Percentiles rank a stretch among this genome's conserved stretches.
phyloP scores from a whole-genome alignment of 805 yeast genomes.

The Nakazawaea siamensis region DNA sequence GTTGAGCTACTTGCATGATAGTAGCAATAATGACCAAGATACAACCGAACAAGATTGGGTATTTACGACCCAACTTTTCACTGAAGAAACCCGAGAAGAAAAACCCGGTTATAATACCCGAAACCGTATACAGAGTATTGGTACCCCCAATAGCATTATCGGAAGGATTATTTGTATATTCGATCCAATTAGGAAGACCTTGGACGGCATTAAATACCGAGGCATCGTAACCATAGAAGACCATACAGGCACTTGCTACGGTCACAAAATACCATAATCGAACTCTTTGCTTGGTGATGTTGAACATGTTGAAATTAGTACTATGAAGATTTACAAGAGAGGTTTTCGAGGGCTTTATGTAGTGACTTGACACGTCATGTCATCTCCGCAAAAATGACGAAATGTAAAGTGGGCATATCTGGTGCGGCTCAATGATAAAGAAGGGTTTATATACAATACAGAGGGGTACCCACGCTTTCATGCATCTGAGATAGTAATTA shows the following conservation, averaged over 20 bases:
- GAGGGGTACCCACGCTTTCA: too few relatives aligned
- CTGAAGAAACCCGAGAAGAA: constrained; percentile 22
- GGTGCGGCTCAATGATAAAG: too few relatives aligned
- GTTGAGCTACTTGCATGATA: constrained; percentile 3
- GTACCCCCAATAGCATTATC: constrained; percentile 14
- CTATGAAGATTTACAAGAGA: too few relatives aligned
- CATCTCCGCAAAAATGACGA: too few relatives aligned
- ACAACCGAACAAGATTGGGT: constrained; percentile 35
- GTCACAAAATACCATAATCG: constrained; percentile 14
- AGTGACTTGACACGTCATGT: too few relatives aligned
- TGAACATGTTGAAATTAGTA: background rate
- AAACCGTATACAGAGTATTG: constrained; percentile 16
- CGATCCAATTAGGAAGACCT: constrained; percentile 15
- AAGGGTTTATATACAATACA: too few relatives aligned
- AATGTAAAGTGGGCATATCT: too few relatives aligned
- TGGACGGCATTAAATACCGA: constrained; percentile 17
- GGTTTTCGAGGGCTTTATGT: too few relatives aligned
- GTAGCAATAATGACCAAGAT: constrained; percentile 19
- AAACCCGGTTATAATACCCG: constrained; percentile 15
- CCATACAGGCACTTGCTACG: constrained; percentile 16
- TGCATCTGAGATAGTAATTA: too few relatives aligned
- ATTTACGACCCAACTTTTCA: constrained; percentile 29
- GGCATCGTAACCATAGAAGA: constrained; percentile 18
- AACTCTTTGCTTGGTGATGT: background rate
- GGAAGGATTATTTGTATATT: constrained; percentile 13